phyloP scores from a whole-genome alignment of 108 stramenopile species.

The Fragilaria radians region DNA sequence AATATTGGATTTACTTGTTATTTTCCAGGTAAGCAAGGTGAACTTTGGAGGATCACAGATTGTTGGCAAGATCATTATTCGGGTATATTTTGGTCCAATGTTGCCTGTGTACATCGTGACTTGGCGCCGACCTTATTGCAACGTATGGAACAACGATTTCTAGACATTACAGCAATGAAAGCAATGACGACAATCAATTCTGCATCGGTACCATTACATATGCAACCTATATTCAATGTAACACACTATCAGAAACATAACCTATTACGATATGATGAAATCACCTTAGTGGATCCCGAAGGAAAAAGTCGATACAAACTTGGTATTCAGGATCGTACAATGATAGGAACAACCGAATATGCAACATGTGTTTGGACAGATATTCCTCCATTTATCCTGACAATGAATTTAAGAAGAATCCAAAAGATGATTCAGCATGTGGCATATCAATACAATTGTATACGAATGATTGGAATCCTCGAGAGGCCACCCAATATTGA shows the following conservation, averaged over 20 bases:
- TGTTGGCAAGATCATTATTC: conserved; percentile 30
- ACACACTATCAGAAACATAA: not conserved
- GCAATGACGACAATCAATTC: too few species aligned
- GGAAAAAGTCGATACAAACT: not conserved
- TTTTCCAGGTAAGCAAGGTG: conserved; percentile 29
- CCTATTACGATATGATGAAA: not conserved
- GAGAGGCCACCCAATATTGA: not conserved
- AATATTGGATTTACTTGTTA: conserved; percentile 33
- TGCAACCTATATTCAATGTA: not conserved
- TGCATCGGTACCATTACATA: not conserved
- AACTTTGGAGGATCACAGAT: conserved; percentile 44
- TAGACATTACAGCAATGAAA: too few species aligned
- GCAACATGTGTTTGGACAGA: not conserved
- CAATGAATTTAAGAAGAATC: not conserved
- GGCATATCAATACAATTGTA: not conserved
- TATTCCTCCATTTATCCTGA: not conserved
- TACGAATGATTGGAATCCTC: not conserved
- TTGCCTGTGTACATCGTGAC: conserved; percentile 54
- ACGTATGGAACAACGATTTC: conserved; percentile 49
- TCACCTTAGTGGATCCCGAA: not conserved
- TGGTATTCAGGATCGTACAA: not conserved
- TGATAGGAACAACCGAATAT: not conserved
- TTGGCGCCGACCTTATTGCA: conserved; percentile 20
- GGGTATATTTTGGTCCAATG: conserved; percentile 44
- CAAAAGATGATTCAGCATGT: not conserved